Evolutionary conservation across 805 yeast genomes (phyloP).

Genomic region (Candida insectorum): DNA sequence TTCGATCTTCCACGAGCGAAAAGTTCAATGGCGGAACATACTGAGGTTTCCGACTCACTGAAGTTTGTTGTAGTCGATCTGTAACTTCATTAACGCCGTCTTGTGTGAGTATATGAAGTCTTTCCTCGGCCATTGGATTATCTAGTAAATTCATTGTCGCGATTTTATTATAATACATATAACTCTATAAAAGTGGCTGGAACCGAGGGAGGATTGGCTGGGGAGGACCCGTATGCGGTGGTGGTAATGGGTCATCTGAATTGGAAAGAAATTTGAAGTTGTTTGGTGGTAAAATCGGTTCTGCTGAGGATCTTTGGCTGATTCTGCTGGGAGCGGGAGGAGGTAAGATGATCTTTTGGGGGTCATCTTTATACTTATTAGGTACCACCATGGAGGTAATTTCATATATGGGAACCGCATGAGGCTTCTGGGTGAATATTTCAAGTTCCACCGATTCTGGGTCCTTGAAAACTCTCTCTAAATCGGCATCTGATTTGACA

Average conservation of each 20-base stretch:
- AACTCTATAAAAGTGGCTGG: slow-evolving; percentile 24
- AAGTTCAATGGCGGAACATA: slow-evolving; percentile 89
- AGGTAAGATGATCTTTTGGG: slow-evolving; percentile 29
- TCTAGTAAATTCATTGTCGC: too few species aligned
- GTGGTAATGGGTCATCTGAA: slow-evolving; percentile 18
- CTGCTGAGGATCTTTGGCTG: slow-evolving; percentile 9
- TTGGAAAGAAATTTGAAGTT: slow-evolving; percentile 19
- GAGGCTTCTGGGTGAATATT: slow-evolving; percentile 30
- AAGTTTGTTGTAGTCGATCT: not conserved
- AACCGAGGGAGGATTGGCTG: slow-evolving; percentile 29
- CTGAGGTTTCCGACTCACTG: slow-evolving; percentile 1
- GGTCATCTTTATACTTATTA: slow-evolving; percentile 11
- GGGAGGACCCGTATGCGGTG: too few species aligned
- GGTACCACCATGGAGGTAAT: slow-evolving; percentile 31
- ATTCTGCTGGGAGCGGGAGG: slow-evolving; percentile 22
- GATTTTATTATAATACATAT: too few species aligned
- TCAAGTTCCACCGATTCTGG: slow-evolving; percentile 34
- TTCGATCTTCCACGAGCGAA: slow-evolving; percentile 79
- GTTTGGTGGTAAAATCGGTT: slow-evolving; percentile 2
- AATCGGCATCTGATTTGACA: slow-evolving; percentile 31
- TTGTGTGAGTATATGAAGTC: too few species aligned
- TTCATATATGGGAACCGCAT: slow-evolving; percentile 35
- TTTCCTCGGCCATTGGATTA: not conserved
- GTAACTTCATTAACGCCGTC: too few species aligned
- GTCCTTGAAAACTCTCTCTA: slow-evolving; percentile 33